Evolutionary conservation across 805 yeast genomes (phyloP).

Genomic region (Candida gorgasii): DNA sequence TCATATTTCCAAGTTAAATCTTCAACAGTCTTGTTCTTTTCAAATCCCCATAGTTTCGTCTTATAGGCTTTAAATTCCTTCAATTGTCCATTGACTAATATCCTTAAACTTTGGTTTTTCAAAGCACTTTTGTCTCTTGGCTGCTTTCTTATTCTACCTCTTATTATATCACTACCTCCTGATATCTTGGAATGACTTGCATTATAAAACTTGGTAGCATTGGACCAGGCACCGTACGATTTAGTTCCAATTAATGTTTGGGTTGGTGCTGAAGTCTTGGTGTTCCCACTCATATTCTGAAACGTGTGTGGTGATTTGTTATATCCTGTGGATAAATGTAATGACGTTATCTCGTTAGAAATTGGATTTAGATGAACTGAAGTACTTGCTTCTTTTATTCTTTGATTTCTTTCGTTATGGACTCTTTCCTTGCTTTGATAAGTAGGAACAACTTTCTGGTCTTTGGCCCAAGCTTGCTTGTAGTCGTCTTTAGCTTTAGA

Average conservation of each 20-base stretch:
- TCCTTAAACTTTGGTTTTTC: conserved; percentile 63
- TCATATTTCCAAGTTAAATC: conserved; percentile 65
- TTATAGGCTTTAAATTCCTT: conserved; percentile 63
- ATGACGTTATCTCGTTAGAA: conserved; percentile 19
- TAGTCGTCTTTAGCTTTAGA: conserved; percentile 63
- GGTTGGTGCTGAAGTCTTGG: conserved; percentile 34
- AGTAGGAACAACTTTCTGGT: conserved; percentile 41
- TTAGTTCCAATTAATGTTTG: conserved; percentile 28
- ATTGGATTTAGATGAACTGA: conserved; percentile 22
- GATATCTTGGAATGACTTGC: conserved; percentile 29
- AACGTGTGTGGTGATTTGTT: conserved; percentile 35
- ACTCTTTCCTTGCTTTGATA: conserved; percentile 19
- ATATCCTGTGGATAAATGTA: conserved; percentile 27
- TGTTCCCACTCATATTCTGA: conserved; percentile 32
- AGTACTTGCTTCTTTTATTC: conserved; percentile 46
- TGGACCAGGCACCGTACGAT: conserved; percentile 41
- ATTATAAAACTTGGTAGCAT: conserved; percentile 20
- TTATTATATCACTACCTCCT: conserved; percentile 42
- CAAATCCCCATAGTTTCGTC: conserved; percentile 89
- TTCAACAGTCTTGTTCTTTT: conserved; percentile 58
- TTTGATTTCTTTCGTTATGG: conserved; percentile 29
- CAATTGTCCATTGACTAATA: conserved; percentile 56
- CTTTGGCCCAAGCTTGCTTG: conserved; percentile 45
- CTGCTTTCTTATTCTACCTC: conserved; percentile 63
- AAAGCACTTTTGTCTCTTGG: conserved; percentile 48